These are phyloP conservation scores for Mimosa bimucronata DNA, from an alignment of 306 rosid species.

Conservation along the genomic window DNA sequence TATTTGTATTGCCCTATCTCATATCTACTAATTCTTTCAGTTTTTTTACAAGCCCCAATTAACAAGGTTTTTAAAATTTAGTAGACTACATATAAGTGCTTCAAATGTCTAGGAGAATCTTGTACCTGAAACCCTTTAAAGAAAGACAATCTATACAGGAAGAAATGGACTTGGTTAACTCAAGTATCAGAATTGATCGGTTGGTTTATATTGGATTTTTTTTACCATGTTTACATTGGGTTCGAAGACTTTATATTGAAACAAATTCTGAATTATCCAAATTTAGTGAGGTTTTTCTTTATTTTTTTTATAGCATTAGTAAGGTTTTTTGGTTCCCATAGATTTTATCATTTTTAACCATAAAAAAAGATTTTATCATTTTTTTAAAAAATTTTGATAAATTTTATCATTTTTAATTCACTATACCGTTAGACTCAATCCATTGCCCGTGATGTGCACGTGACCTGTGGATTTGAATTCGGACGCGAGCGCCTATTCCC, in stretches of 20 bases:
- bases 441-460: conserved; percentile 53
- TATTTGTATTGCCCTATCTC: no score
- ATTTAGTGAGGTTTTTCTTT: neutral
- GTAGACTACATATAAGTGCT: neutral
- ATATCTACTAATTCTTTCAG: neutral
- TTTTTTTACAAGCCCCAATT: neutral
- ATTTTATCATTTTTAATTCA: no score
- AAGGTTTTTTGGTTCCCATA: no score
- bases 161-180: neutral
- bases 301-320: no score
- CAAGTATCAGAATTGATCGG: neutral
- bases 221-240: neutral
- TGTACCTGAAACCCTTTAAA: no score
- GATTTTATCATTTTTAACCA: no score
- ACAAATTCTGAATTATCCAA: neutral
- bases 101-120: no score
- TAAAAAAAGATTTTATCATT: no score
- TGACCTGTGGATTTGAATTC: conserved; percentile 67
- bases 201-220: neutral
- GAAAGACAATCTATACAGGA: no score
- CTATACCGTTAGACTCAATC: conserved; percentile 48
- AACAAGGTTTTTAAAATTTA: neutral
- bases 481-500: conserved; percentile 52
- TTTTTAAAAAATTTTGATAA: no score
- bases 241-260: neutral